These are phyloP conservation scores for Xylaria cubensis DNA, from an alignment of 495 filamentous ascomycete species.

Conservation along the genomic window DNA sequence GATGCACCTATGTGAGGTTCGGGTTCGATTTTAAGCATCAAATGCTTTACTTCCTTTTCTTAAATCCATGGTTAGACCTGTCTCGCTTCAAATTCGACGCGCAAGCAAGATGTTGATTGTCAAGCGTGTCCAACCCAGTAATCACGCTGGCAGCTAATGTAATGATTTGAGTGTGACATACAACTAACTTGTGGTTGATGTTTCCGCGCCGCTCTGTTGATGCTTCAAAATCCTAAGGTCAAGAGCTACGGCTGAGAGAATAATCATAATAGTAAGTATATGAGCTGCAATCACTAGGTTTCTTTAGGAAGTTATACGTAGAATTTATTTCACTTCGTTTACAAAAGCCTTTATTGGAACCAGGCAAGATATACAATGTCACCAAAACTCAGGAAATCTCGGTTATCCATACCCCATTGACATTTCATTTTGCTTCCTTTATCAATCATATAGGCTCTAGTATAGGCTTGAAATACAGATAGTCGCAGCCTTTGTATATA, in stretches of 20 bases:
- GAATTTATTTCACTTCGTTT: neutral
- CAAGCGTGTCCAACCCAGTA: neutral
- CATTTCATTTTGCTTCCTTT: neutral
- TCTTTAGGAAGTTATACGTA: neutral
- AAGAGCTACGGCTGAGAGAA: neutral
- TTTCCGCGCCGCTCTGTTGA: neutral
- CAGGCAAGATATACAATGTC: neutral
- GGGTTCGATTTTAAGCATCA: no score
- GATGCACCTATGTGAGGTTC: no score
- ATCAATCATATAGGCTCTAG: neutral
- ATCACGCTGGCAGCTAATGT: neutral
- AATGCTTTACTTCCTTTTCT: no score
- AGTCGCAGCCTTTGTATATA: neutral
- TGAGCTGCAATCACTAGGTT: neutral
- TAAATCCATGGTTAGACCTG: no score
- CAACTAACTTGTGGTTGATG: neutral
- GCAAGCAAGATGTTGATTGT: neutral
- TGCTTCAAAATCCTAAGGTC: neutral
- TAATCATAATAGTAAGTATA: neutral
- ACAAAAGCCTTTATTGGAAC: neutral
- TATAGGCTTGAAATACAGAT: neutral
- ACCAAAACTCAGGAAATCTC: neutral
- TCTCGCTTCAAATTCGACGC: neutral
- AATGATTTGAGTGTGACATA: neutral
- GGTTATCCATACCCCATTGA: neutral